Evolutionary conservation across 2,329 filamentous ascomycete species (phyloP).

Genomic region (Zopfia rhizophila): DNA sequence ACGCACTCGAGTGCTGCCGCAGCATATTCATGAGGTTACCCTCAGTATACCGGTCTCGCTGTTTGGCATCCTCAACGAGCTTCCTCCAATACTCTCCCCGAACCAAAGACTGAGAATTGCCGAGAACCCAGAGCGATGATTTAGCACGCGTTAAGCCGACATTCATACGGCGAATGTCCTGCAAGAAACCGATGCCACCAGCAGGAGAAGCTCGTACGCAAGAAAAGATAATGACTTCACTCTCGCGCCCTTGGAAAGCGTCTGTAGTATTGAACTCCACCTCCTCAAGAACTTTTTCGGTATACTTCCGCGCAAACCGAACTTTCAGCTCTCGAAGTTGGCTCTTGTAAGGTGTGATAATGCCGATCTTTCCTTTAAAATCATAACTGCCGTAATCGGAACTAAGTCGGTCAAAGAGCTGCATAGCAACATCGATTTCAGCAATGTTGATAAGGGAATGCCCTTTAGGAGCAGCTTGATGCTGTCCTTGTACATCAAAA

Average conservation of each 20-base stretch:
- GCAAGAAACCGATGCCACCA: conserved; percentile 97
- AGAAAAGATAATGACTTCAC: conserved; percentile 98
- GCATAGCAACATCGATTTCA: conserved; percentile 86
- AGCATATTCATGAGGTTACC: conserved; percentile 70
- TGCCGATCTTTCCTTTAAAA: conserved; percentile 85
- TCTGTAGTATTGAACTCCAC: conserved; percentile 99
- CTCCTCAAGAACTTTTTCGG: conserved; percentile 76
- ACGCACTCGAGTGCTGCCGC: conserved; percentile 60
- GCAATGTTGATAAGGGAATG: conserved; percentile 90
- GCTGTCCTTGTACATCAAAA: conserved; percentile 92
- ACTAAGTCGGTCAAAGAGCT: conserved; percentile 82
- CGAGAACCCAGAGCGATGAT: conserved; percentile 94
- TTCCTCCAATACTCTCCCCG: conserved; percentile 92
- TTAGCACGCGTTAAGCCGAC: conserved; percentile 97
- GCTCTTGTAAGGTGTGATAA: conserved; percentile 98
- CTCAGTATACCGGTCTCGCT: conserved; percentile 78
- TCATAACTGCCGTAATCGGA: conserved; percentile 75
- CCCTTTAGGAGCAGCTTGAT: conserved; percentile 81
- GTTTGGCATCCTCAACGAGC: conserved; percentile 82
- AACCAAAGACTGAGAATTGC: conserved; percentile 85
- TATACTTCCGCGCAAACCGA: conserved; percentile 78
- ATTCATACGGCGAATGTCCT: conserved; percentile 98
- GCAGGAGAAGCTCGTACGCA: conserved; percentile 94
- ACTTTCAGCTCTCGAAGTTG: conserved; percentile 83
- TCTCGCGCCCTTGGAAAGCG: conserved; percentile 96